Conservation (phyloP, 805 yeast genomes). For the Starmerella cellae region DNA sequence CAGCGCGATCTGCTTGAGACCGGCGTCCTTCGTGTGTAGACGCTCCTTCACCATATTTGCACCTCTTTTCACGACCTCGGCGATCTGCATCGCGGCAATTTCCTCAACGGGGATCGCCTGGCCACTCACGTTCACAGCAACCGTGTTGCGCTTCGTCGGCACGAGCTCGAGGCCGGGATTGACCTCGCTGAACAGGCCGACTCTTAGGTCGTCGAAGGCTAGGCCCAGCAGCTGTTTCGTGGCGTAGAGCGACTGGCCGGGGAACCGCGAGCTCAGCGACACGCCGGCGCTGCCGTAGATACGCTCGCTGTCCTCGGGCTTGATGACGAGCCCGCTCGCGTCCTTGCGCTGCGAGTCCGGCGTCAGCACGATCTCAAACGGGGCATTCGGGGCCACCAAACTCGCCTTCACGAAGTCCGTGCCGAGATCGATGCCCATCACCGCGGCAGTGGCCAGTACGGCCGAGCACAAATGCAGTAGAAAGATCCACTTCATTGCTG, state of each 20-base stretch:
- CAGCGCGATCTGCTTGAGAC: constrained; percentile 52
- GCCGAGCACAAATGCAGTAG: constrained; percentile 6
- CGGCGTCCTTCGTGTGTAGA: constrained; percentile 30
- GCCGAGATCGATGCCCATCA: constrained; percentile 82
- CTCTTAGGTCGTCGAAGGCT: constrained; percentile 34
- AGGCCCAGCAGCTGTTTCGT: constrained; percentile 60
- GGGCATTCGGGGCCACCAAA: constrained; percentile 78
- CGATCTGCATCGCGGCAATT: constrained; percentile 66
- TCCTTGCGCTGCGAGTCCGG: constrained; percentile 89
- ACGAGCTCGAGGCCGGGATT: constrained; percentile 49
- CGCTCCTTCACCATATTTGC: constrained; percentile 43
- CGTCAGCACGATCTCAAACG: constrained; percentile 76
- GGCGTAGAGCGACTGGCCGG: constrained; percentile 52
- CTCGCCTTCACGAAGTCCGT: constrained; percentile 77
- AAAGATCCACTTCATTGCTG: constrained; percentile 10
- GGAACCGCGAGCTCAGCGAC: constrained; percentile 57
- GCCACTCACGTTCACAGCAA: constrained; percentile 43
- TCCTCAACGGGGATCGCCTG: constrained; percentile 57
- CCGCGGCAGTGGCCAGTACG: constrained; percentile 35
- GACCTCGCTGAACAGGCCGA: constrained; percentile 34
- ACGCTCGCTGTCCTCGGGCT: constrained; percentile 36
- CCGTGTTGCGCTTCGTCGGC: constrained; percentile 37
- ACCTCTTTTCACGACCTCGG: constrained; percentile 54
- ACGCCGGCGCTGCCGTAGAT: constrained; percentile 66
- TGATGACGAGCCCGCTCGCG: constrained; percentile 57